Percentiles rank a stretch among this genome's conserved stretches.
Conservation (phyloP, 257 asterid genomes). For the Solanum sejunctum region DNA sequence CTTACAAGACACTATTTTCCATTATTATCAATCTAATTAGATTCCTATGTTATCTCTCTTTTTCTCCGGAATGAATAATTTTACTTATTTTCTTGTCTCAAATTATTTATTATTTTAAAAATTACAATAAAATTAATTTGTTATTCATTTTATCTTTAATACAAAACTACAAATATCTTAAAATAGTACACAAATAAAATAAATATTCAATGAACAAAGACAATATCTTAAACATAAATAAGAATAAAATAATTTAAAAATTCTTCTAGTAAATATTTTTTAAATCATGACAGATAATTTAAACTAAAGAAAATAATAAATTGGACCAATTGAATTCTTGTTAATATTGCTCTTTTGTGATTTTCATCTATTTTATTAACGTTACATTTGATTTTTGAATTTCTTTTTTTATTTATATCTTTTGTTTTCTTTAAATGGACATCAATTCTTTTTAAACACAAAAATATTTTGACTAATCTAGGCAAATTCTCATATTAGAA, state of each 20-base stretch:
- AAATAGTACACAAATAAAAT: neutral
- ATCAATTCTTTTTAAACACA: neutral
- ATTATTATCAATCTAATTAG: neutral
- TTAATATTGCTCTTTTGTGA: neutral
- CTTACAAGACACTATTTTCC: conserved; percentile 21
- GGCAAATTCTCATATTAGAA: neutral
- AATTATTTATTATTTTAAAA: neutral
- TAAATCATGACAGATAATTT: no score
- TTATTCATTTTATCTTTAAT: neutral
- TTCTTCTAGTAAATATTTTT: neutral
- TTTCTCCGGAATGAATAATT: neutral
- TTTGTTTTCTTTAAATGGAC: neutral
- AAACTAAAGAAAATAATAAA: neutral
- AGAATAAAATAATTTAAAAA: neutral
- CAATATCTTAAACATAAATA: no score
- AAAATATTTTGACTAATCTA: neutral
- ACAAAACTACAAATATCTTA: neutral
- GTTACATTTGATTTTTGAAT: neutral
- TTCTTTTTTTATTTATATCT: neutral
- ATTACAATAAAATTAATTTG: no score
- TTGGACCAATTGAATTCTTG: neutral
- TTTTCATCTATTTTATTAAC: neutral
- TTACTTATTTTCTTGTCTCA: neutral
- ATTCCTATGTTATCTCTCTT: neutral
- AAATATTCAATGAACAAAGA: neutral